These are phyloP conservation scores for Phytophthora sp. DNA, from an alignment of 352 stramenopile genomes.

Conservation along the genomic window DNA sequence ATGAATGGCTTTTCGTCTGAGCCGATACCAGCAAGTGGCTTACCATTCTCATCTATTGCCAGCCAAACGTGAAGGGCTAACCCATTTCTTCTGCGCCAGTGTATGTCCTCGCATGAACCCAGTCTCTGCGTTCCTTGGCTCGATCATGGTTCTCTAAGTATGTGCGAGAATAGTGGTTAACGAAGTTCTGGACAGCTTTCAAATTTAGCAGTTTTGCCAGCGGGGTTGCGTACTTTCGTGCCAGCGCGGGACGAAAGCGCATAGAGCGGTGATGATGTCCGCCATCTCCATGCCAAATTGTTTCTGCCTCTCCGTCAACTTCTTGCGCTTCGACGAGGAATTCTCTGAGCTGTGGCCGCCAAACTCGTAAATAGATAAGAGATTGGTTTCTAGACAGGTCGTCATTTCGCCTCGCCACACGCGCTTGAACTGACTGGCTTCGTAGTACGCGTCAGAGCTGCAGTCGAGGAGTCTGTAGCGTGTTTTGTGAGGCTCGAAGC, in stretches of 20 bases:
- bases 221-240: conserved; percentile 1
- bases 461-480: too few relatives aligned
- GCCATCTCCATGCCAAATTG: conserved; percentile 1
- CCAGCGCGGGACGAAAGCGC: conserved; percentile 1
- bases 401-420: not conserved
- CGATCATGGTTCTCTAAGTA: conserved; percentile 15
- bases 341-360: not conserved
- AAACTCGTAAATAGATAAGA: not conserved
- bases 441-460: too few relatives aligned
- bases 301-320: not conserved
- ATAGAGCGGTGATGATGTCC: not conserved
- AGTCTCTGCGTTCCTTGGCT: not conserved
- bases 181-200: conserved; percentile 5
- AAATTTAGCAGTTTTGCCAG: not conserved
- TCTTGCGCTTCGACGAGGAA: not conserved
- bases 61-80: not conserved
- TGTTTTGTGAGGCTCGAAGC: too few relatives aligned
- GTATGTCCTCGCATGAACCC: not conserved
- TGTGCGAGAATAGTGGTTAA: conserved; percentile 5
- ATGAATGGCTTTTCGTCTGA: conserved; percentile 1
- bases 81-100: not conserved
- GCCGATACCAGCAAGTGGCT: not conserved
- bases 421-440: too few relatives aligned
- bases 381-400: not conserved
- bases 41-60: not conserved